These are phyloP conservation scores for Nothopassalora personata DNA, from an alignment of 2,329 filamentous ascomycete genomes.

Conservation along the genomic window DNA sequence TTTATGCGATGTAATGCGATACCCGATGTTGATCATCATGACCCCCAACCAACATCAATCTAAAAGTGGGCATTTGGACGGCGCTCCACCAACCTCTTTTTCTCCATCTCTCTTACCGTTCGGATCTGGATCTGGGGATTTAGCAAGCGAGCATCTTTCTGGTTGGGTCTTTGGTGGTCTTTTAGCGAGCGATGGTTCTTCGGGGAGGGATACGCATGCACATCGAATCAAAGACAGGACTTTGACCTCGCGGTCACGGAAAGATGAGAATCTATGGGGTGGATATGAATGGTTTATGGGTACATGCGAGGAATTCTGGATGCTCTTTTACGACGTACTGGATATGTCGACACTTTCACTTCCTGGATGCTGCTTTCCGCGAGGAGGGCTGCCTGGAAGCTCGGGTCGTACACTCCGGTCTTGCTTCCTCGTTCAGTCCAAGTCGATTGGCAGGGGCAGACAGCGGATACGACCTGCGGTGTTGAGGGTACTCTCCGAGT, in stretches of 20 bases:
- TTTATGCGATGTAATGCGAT: conserved; percentile 36
- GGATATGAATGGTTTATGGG: not conserved
- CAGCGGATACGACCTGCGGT: conserved; percentile 21
- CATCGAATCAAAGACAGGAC: conserved; percentile 10
- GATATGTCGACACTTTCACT: conserved; percentile 10
- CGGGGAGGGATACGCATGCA: conserved; percentile 7
- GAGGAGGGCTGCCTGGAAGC: conserved; percentile 17
- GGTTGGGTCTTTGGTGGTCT: conserved; percentile 2
- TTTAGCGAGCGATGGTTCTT: conserved; percentile 4
- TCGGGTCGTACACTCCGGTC: conserved; percentile 21
- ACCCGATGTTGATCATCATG: conserved; percentile 37
- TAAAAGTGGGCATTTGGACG: conserved; percentile 48
- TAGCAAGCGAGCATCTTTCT: conserved; percentile 17
- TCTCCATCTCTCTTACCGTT: conserved; percentile 6
- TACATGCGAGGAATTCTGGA: conserved; percentile 15
- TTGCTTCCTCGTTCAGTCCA: conserved; percentile 1
- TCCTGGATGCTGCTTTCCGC: conserved; percentile 11
- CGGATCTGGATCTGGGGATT: conserved; percentile 6
- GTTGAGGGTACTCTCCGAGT: conserved; percentile 15
- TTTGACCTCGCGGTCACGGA: conserved; percentile 15
- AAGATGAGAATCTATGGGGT: conserved; percentile 4
- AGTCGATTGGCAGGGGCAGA: conserved; percentile 5
- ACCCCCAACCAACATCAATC: conserved; percentile 29
- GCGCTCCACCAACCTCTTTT: conserved; percentile 41
- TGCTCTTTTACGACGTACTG: conserved; percentile 1